These are phyloP conservation scores for Aspergillus affinis DNA, from an alignment of 495 filamentous ascomycete species.

Conservation along the genomic window DNA sequence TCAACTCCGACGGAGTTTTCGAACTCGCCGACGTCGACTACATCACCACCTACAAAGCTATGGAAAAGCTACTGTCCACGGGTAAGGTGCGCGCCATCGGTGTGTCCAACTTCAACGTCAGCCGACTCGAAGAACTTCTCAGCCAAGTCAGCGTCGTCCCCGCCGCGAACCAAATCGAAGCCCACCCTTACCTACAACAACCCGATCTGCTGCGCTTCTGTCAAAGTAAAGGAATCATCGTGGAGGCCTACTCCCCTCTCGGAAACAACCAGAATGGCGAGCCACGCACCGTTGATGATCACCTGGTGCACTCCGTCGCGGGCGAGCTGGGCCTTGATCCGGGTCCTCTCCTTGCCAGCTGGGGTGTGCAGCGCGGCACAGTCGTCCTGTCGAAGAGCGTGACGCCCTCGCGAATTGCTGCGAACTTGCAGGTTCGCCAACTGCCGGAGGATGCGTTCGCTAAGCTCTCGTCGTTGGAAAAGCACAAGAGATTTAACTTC, in stretches of 20 bases:
- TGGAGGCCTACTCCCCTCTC: slow-evolving; percentile 61
- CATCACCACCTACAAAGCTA: slow-evolving; percentile 64
- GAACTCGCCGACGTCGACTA: slow-evolving; percentile 41
- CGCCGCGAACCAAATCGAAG: slow-evolving; percentile 60
- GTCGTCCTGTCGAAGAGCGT: slow-evolving; percentile 51
- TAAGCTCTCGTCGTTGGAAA: slow-evolving; percentile 29
- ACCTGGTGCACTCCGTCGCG: slow-evolving; percentile 35
- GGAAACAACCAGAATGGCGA: slow-evolving; percentile 45
- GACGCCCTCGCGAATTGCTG: slow-evolving; percentile 43
- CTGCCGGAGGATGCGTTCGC: slow-evolving; percentile 38
- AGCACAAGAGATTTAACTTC: slow-evolving; percentile 42
- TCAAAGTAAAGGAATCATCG: slow-evolving; percentile 49
- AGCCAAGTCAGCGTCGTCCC: slow-evolving; percentile 40
- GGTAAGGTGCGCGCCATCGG: slow-evolving; percentile 60
- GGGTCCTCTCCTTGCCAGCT: slow-evolving; percentile 44
- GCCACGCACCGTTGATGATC: slow-evolving; percentile 39
- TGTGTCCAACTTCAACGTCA: slow-evolving; percentile 55
- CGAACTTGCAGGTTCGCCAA: slow-evolving; percentile 32
- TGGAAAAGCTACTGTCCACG: slow-evolving; percentile 56
- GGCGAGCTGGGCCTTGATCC: slow-evolving; percentile 35
- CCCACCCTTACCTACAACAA: slow-evolving; percentile 63
- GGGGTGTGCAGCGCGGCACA: slow-evolving; percentile 51
- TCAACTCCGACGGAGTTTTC: slow-evolving; percentile 38
- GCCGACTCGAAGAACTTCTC: slow-evolving; percentile 45
- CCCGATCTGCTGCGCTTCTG: slow-evolving; percentile 46